Conservation (phyloP, 495 filamentous ascomycete genomes). For the Talaromyces thailandensis region DNA sequence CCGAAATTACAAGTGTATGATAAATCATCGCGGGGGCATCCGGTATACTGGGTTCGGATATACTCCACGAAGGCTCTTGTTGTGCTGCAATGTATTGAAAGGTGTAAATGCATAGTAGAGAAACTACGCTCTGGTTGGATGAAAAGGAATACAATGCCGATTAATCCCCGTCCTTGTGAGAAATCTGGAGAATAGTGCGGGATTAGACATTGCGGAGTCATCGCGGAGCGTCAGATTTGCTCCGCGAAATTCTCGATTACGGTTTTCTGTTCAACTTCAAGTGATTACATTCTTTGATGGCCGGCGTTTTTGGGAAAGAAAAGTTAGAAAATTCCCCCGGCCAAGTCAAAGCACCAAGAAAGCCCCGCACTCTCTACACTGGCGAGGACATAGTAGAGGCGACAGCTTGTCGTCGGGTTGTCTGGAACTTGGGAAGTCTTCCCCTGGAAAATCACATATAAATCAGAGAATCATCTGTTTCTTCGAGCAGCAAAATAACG, state of each 20-base stretch:
- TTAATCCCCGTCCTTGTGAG: background rate
- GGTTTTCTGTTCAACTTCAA: background rate
- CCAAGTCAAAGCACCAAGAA: background rate
- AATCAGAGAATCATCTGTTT: background rate
- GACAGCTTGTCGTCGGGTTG: background rate
- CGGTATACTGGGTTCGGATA: too few species aligned
- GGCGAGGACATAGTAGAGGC: background rate
- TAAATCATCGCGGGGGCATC: background rate
- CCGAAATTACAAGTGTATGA: background rate
- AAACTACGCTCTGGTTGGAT: too few species aligned
- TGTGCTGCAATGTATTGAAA: too few species aligned
- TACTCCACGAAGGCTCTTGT: too few species aligned
- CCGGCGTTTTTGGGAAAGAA: background rate
- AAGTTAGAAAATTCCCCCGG: too few species aligned
- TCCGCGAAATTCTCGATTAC: background rate
- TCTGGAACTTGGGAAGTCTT: background rate
- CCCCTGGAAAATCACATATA: background rate
- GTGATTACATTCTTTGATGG: background rate
- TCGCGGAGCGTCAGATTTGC: conserved; percentile 1
- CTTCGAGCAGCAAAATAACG: background rate
- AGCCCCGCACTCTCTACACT: background rate
- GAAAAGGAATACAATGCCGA: background rate
- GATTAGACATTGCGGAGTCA: background rate
- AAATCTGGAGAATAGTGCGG: background rate
- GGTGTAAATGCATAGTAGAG: too few species aligned